Base-by-base conservation (phyloP, 1,284 basidiomycete species). In the Athelia psychrophila region DNA sequence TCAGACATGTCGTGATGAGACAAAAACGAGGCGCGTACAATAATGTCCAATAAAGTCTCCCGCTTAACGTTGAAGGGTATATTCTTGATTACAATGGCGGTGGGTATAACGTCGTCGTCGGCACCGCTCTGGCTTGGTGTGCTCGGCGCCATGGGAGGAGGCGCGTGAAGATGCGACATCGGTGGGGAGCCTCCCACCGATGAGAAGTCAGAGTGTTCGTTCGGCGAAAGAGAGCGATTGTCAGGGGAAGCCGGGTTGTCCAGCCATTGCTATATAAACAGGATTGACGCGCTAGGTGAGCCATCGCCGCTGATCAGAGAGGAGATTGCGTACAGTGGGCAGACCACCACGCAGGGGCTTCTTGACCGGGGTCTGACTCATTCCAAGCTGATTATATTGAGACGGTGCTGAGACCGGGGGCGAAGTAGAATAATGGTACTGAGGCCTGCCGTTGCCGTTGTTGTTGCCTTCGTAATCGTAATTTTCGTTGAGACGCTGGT, bases 41-140 rank as follows among this genome's bases (percentile, higher is more conserved):
- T 99, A 68, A 98, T 95, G 74, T 91, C 88, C 62, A 99, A 85
- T 55, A 99, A 81, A 53, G 94, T 94, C 74, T 99, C 95, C 65
- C 91, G 87, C 74, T 95, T 93, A 61, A 98, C 93, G 63, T 94
- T 95, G 78, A 99, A 98, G 54, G 95, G 96, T 73, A 98, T 99
- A 79, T 98, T 98, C 83, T 99, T 99, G 74, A 99, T 97, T 65
- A 99, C 96, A 64, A 99, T 98, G 51, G 97, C 96, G 16, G 96
- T 99, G 50, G 96, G 96, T 71, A 99, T 99, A 68, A 98, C 83
- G 69, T 98, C 95, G 69, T 98, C 95, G 60, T 94, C 93, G 44
- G 65, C 58, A 52, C 68, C 75, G 38, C n/a, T 22, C 66, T 70
- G 76, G 57, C 68, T 72, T 52, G 79, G 78, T 18, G 78, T 78